Percentiles rank a stretch among this genome's conserved stretches.
phyloP scores from a whole-genome alignment of 768 basidiomycete genomes.

The Tylopilus plumbeoviolaceoides region DNA sequence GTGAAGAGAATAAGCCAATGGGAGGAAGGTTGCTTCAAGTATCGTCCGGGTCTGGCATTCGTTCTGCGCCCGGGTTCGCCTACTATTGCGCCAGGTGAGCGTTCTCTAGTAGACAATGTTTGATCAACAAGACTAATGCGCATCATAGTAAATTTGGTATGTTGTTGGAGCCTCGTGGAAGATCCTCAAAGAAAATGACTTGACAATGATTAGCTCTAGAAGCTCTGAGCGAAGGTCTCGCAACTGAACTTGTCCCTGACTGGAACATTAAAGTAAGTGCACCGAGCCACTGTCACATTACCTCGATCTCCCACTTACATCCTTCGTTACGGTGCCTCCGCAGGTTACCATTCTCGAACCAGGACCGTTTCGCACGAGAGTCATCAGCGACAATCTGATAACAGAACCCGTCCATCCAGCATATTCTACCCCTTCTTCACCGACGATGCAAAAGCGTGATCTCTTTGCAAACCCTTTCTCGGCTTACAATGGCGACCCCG shows the following conservation, averaged over 20 bases:
- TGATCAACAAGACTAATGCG: not conserved
- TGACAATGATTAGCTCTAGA: slow-evolving; percentile 8
- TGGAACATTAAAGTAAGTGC: slow-evolving; percentile 21
- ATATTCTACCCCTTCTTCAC: slow-evolving; percentile 7
- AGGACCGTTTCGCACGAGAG: slow-evolving; percentile 1
- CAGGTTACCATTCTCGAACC: slow-evolving; percentile 6
- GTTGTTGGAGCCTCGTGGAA: not conserved
- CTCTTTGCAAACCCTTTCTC: not conserved
- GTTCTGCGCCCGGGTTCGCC: slow-evolving; percentile 1
- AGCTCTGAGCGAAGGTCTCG: slow-evolving; percentile 12
- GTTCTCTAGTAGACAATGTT: not conserved
- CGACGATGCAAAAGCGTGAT: not conserved
- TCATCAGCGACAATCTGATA: not conserved
- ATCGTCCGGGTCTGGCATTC: slow-evolving; percentile 22
- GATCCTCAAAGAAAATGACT: not conserved
- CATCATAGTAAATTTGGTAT: slow-evolving; percentile 16
- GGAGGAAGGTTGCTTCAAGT: slow-evolving; percentile 38
- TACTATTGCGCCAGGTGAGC: slow-evolving; percentile 23
- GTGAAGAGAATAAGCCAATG: slow-evolving; percentile 28
- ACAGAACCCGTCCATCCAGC: not conserved
- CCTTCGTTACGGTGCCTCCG: not conserved
- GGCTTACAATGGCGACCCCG: slow-evolving; percentile 11
- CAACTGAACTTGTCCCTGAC: slow-evolving; percentile 14
- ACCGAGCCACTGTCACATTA: too few species aligned
- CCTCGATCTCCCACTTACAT: not conserved